These are phyloP conservation scores for Cercospora sp. DNA, from an alignment of 2,329 filamentous ascomycete genomes.

Conservation along the genomic window DNA sequence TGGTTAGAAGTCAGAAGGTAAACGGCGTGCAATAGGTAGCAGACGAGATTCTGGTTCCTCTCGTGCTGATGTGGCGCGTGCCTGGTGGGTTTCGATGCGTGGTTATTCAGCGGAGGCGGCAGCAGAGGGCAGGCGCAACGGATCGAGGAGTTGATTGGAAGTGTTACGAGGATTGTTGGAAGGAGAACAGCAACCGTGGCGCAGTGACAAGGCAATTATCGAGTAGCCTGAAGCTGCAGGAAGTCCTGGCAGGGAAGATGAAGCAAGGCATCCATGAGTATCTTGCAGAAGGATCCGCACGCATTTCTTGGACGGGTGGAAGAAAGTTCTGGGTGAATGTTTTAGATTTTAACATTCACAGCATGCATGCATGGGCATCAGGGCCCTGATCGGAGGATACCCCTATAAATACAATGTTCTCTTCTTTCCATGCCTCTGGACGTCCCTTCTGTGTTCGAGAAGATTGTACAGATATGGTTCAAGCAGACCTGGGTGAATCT, in stretches of 20 bases:
- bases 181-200: not conserved
- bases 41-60: not conserved
- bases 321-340: not conserved
- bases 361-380: not conserved
- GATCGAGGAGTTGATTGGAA: not conserved
- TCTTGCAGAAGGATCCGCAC: not conserved
- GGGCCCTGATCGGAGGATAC: not conserved
- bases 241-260: not conserved
- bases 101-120: not conserved
- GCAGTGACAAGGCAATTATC: not conserved
- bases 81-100: not conserved
- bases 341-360: not conserved
- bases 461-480: not conserved
- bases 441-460: not conserved
- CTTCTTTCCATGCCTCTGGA: not conserved
- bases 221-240: not conserved
- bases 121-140: not conserved
- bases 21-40: slow-evolving; percentile 12
- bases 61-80: not conserved
- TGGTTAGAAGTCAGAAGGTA: slow-evolving; percentile 22
- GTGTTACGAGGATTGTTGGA: not conserved
- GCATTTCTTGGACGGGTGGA: not conserved
- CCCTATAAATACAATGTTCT: not conserved
- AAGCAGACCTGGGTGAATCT: not conserved
- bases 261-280: not conserved